Base-by-base conservation (phyloP, 2,329 filamentous ascomycete genomes). In the Penicillium fuscoglaucum region DNA sequence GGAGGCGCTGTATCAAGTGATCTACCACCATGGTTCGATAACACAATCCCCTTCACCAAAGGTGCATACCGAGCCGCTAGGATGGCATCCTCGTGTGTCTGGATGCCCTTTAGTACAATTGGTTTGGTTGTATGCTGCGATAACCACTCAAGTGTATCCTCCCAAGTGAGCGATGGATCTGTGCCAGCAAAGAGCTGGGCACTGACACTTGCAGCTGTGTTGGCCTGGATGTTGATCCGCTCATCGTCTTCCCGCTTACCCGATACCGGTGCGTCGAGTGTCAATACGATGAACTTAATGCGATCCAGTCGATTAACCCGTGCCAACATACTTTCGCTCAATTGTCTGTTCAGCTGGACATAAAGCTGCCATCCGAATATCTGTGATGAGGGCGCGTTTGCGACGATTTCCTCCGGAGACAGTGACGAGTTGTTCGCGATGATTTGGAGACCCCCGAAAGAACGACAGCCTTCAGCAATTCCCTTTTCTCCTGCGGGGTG, bases 51-150 rank as follows among this genome's bases (percentile, higher is more conserved):
- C 68, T 86, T 85, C 33, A 97, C 84, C 65, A 90, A 87, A 2
- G 87, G 85, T 28, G 90, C 84, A 70, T 87, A 80, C 60, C 86
- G 81, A 10, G 87, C 85, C 2, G 93, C 93, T 55, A 96, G 80
- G 70, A 90, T 90, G 0, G 91, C 93, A 71, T 98, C 95, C 77
- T 98, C 93, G 68, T 96, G 91, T 15, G 92, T 95, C 76, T 98
- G 93, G n/a, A 98, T 72, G 19, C 93, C 93, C 81, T 98, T 98
- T 50, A 98, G 81, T 39, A 98, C 87, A 62, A 98, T 91, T 1
- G 93, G 93, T 66, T 97, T 82, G 52, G 87, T 80, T 0, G 93
- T 97, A 66, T 96, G 90, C 73, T 86, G 79, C 12, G 84, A 82
- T 62, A 98, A 80, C 93, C 95, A 98, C 10, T 90, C 86, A 59